Evolutionary conservation across 2,329 filamentous ascomycete species (phyloP), one percentile per base, ranked within the genome.

Genomic region (Cordyceps javanica): DNA sequence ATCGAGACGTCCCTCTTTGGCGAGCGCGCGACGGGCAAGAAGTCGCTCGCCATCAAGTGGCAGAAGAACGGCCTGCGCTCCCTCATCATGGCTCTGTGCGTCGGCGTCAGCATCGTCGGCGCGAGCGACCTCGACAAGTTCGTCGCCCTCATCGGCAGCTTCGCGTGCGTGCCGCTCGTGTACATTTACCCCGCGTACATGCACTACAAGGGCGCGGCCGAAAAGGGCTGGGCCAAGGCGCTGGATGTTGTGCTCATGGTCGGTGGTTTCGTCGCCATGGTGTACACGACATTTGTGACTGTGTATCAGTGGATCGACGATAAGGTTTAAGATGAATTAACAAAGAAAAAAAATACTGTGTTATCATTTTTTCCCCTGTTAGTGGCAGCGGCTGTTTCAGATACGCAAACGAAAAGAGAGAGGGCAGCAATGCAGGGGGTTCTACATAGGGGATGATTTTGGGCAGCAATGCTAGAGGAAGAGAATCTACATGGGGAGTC

Each of bases 181-280:
- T 91, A 90, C 70, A 88, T 91, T 59, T 91, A 90, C 66, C 88
- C 89, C 44, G 81, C 88, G 0, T 85, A 79, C 61, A 67, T 91
- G 65, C 88, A 91, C 68, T 87, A 83, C 71, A 83, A 79, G 64
- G 87, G 84, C 5, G 77, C 87, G 3, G 88, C 87, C 7, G 74
- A 78, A 50, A 80, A 77, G n/a, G 70, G 68, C 32, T 73, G 70
- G 67, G 79, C 74, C 28, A 89, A 85, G 72, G 68, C 71, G 2
- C 75, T 82, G 5, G 88, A 91, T 65, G 60, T 88, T 5, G 66
- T 73, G 1, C 77, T 91, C 67, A 86, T 90, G 72, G 68, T 77
- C 1, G 63, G 90, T 19, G 88, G 88, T 0, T 55, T 80, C 13
- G 72, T 83, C 9, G 86, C 85, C 13, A 90, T 90, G 86, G 73